Percentiles rank a stretch among this genome's conserved stretches.
Conservation (phyloP, 2,329 filamentous ascomycete species). For the Fusarium transvaalense region DNA sequence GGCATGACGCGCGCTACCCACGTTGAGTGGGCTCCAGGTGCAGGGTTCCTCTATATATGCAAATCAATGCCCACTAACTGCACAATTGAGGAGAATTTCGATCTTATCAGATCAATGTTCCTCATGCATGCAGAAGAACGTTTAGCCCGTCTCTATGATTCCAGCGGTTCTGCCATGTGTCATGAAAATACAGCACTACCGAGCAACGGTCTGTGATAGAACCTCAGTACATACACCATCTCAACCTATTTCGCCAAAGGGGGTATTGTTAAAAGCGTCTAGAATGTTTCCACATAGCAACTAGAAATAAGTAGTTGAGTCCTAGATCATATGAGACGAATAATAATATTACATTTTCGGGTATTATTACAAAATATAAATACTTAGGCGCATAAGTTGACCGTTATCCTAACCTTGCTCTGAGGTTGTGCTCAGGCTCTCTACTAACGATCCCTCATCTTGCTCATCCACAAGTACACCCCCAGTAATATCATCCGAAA, state of each 20-base stretch:
- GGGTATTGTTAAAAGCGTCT: neutral
- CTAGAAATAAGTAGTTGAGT: neutral
- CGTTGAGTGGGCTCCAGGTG: slow-evolving; percentile 22
- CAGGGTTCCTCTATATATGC: slow-evolving; percentile 18
- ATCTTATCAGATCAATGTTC: slow-evolving; percentile 4
- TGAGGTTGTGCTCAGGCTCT: slow-evolving; percentile 43
- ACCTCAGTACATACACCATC: neutral
- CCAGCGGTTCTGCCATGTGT: neutral
- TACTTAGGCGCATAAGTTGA: neutral
- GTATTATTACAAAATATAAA: slow-evolving; percentile 33
- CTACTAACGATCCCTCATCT: slow-evolving; percentile 40
- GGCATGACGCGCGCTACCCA: slow-evolving; percentile 30
- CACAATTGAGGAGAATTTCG: neutral
- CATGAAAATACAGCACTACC: neutral
- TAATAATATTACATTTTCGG: slow-evolving; percentile 1
- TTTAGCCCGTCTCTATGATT: neutral
- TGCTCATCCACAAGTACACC: slow-evolving; percentile 50
- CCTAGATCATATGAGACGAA: neutral
- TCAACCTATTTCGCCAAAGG: neutral
- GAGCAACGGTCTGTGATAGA: too few species aligned
- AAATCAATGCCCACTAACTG: slow-evolving; percentile 1
- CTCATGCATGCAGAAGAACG: neutral
- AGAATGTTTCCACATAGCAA: neutral
- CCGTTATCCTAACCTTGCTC: slow-evolving; percentile 17
- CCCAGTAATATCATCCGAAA: slow-evolving; percentile 66